A percentile compares a stretch with the other conserved stretches of the same genome.
Evolutionary conservation across 768 basidiomycete genomes (phyloP).

Genomic region (Naganishia kalamii): DNA sequence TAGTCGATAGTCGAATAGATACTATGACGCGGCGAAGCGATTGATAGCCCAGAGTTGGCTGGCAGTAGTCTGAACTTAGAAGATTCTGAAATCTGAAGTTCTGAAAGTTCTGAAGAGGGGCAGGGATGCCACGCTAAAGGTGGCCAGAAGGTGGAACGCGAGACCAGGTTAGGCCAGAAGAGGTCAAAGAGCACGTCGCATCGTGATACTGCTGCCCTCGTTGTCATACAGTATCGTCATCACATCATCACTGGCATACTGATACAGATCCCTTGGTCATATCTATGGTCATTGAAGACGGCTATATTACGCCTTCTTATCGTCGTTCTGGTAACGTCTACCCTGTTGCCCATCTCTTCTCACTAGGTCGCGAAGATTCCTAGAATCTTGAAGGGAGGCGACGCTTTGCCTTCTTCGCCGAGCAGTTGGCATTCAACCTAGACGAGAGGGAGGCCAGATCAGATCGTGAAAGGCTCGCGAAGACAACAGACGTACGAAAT

Average conservation of each 20-base stretch:
- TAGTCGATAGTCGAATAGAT: no score
- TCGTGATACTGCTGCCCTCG: no score
- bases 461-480: background rate
- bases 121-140: no score
- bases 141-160: no score
- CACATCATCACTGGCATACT: background rate
- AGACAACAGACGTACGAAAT: slow-evolving; percentile 55
- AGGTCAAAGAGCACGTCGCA: no score
- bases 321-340: background rate
- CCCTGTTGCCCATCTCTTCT: background rate
- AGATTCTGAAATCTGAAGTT: no score
- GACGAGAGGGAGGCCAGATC: background rate
- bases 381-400: slow-evolving; percentile 80
- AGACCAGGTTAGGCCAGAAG: no score
- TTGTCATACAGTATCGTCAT: no score
- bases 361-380: slow-evolving; percentile 54
- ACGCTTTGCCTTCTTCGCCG: slow-evolving; percentile 65
- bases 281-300: slow-evolving; percentile 1
- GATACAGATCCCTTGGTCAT: slow-evolving; percentile 1
- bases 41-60: no score
- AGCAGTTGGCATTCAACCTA: slow-evolving; percentile 72
- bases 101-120: no score
- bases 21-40: background rate
- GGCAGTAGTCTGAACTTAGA: background rate
- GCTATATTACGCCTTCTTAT: slow-evolving; percentile 3